Conservation (phyloP, 306 rosid species). For the Gynostemma pentaphyllum region DNA sequence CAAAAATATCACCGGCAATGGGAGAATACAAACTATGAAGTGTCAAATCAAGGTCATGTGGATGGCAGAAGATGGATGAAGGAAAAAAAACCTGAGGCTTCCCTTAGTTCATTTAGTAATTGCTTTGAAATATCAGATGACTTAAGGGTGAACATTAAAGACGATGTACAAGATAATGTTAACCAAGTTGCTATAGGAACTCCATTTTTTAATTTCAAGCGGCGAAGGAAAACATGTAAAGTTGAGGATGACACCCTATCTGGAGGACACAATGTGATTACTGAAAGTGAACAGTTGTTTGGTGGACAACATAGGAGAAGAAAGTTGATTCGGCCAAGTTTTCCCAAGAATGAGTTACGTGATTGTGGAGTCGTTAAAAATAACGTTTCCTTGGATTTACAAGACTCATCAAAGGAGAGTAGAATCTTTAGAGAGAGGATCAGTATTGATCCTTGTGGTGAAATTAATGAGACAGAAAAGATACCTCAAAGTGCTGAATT, state of each 20-base stretch:
- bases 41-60: constrained; percentile 3
- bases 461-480: not conserved
- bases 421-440: not conserved
- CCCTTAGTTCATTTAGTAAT: constrained; percentile 6
- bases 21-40: constrained; percentile 17
- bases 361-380: constrained; percentile 11
- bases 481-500: constrained; percentile 8
- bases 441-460: constrained; percentile 11
- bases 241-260: constrained; percentile 12
- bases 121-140: constrained; percentile 16
- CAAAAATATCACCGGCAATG: constrained; percentile 11
- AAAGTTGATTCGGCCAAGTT: constrained; percentile 50
- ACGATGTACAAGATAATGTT: constrained; percentile 11
- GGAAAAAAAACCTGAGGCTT: constrained; percentile 11
- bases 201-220: constrained; percentile 18
- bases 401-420: constrained; percentile 10
- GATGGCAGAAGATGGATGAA: constrained; percentile 14
- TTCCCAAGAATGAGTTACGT: constrained; percentile 18
- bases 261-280: constrained; percentile 9
- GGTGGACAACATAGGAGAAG: constrained; percentile 29
- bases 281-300: constrained; percentile 3
- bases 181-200: not conserved
- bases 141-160: constrained; percentile 2
- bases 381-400: constrained; percentile 13
- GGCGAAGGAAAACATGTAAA: constrained; percentile 33